A percentile compares a stretch with the other conserved stretches of the same genome.
Evolutionary conservation across 257 asterid species (phyloP).

Genomic region (Paraleonurus japonicus): DNA sequence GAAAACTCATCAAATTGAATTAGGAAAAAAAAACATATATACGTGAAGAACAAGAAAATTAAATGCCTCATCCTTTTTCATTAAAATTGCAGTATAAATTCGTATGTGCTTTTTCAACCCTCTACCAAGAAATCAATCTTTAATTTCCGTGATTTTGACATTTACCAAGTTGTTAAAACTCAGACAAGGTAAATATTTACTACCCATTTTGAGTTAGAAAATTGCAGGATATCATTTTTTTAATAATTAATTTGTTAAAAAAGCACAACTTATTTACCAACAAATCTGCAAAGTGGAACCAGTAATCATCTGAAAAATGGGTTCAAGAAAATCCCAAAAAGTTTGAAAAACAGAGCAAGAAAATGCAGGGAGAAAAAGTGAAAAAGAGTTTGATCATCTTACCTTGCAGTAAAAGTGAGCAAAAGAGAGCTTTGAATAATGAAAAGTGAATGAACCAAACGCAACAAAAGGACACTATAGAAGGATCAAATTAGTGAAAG

Average conservation of each 20-base stretch:
- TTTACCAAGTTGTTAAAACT: background rate
- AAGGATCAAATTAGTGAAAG: constrained; percentile 19
- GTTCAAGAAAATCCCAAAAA: background rate
- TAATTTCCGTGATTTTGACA: background rate
- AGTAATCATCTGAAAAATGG: background rate
- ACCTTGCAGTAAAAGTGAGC: constrained; percentile 27
- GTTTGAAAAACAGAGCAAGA: background rate
- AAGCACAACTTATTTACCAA: background rate
- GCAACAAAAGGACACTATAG: constrained; percentile 2
- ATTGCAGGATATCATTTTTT: too few relatives aligned
- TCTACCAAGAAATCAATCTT: background rate
- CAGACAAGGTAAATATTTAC: background rate
- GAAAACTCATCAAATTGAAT: background rate
- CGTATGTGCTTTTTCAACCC: background rate
- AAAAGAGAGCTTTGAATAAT: constrained; percentile 14
- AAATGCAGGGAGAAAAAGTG: background rate
- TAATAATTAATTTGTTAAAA: too few relatives aligned
- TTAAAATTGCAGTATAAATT: background rate
- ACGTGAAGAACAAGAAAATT: constrained; percentile 36
- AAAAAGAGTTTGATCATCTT: background rate
- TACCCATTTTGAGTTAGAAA: background rate
- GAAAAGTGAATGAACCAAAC: background rate
- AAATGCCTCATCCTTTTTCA: background rate
- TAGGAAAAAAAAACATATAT: background rate
- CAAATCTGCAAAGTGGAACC: background rate